Conservation (phyloP, 805 yeast genomes). For the Hanseniaspora lachancei region DNA sequence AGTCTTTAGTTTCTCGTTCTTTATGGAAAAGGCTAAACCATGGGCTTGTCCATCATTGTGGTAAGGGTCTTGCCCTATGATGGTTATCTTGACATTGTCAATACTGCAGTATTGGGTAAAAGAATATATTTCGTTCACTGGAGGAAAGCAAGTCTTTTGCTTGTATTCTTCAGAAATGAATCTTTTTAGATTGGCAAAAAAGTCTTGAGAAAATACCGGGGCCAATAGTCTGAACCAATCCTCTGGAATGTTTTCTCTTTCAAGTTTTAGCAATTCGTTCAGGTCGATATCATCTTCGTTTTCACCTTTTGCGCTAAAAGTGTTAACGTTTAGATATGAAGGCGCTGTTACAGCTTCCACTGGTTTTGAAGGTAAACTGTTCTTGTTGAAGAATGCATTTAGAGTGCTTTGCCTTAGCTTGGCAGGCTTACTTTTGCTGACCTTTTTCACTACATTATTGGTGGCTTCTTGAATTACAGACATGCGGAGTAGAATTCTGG, state of each 20-base stretch:
- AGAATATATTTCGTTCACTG: slow-evolving; percentile 61
- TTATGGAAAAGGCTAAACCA: slow-evolving; percentile 87
- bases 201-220: slow-evolving; percentile 68
- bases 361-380: background rate
- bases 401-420: background rate
- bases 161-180: slow-evolving; percentile 41
- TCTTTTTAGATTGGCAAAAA: slow-evolving; percentile 58
- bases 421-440: slow-evolving; percentile 15
- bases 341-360: too few relatives aligned
- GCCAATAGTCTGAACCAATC: slow-evolving; percentile 67
- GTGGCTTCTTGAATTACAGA: background rate
- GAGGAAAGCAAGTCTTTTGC: slow-evolving; percentile 58
- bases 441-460: background rate
- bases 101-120: slow-evolving; percentile 85
- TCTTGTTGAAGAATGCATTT: background rate
- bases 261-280: slow-evolving; percentile 37
- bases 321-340: background rate
- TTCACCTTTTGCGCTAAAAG: background rate
- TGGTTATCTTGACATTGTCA: slow-evolving; percentile 55
- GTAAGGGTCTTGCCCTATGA: slow-evolving; percentile 94
- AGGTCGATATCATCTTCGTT: slow-evolving; percentile 21
- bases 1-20: slow-evolving; percentile 58
- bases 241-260: slow-evolving; percentile 54
- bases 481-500: background rate
- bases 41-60: slow-evolving; percentile 90